These are phyloP conservation scores for Globisporangium abappressorium DNA, from an alignment of 352 stramenopile species.

Conservation along the genomic window DNA sequence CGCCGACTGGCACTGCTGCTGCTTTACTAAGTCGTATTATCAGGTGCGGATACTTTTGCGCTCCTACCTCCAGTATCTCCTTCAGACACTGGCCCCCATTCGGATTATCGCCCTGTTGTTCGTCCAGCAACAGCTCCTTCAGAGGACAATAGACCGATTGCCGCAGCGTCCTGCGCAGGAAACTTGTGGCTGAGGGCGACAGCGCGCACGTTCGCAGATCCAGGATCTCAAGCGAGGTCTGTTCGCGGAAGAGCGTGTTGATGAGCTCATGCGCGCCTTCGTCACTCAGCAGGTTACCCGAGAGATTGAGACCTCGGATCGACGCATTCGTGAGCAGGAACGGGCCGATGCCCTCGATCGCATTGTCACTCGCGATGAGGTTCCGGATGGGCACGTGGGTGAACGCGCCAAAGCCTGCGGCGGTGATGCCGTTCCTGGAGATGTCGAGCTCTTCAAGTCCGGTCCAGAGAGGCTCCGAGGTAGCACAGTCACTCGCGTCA, in stretches of 20 bases:
- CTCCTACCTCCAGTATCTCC: background rate
- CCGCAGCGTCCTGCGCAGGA: constrained; percentile 5
- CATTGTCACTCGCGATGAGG: constrained; percentile 31
- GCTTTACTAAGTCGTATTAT: background rate
- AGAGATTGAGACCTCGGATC: constrained; percentile 31
- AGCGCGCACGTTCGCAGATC: constrained; percentile 36
- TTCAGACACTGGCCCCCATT: background rate
- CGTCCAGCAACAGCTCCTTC: constrained; percentile 11
- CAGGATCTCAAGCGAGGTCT: constrained; percentile 24
- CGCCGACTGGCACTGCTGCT: background rate
- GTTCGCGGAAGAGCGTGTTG: constrained; percentile 27
- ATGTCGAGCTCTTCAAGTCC: constrained; percentile 43
- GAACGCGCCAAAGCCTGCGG: constrained; percentile 29
- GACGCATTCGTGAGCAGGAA: constrained; percentile 23
- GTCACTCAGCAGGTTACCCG: constrained; percentile 34
- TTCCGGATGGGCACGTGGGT: constrained; percentile 19
- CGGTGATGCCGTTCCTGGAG: constrained; percentile 44
- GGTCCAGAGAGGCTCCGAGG: too few relatives aligned
- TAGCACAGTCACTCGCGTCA: background rate
- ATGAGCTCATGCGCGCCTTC: constrained; percentile 36
- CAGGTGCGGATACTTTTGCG: constrained; percentile 12
- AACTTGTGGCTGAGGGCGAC: constrained; percentile 11
- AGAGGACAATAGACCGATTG: constrained; percentile 13
- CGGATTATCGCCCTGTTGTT: constrained; percentile 1
- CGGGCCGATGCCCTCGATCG: constrained; percentile 27